Evolutionary conservation across 768 basidiomycete genomes (phyloP), one percentile per base, ranked within the genome.

Genomic region (Mycena latifolia): DNA sequence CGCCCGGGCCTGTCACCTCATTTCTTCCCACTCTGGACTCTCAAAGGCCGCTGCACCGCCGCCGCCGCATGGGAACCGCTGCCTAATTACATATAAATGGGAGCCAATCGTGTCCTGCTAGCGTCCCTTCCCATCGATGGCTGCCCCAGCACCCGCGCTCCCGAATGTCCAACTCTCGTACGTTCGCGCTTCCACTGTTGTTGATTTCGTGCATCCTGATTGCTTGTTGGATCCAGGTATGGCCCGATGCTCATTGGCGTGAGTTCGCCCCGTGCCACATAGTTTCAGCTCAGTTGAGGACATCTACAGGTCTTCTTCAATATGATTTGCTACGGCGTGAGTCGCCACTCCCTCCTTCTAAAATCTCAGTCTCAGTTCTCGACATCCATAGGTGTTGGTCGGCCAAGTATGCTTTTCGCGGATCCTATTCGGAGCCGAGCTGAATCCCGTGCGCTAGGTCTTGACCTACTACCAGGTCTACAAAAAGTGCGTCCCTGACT

Each of bases 391-490:
- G 81, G 75, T 81, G 20, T 61, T 81, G 47, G 64, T 81, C 15
- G 73, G 77, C 8, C 81, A 81, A 74, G 79, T 82, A 35, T 22
- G 73, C 9, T 9, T 6, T 35, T 27, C 6, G 7, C 14, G 24
- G 15, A 37, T 45, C 17, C 53, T 24, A 51, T 39, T 35, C 43
- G 55, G 50, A 37, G 24, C 31, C 55, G 55, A 52, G 22, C 28
- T 62, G n/a, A 41, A 52, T 17, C 33, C 6, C 28, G 27, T 22
- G 41, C 41, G 28, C 41, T 29, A 73, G 70, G 65, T 66, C 31
- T 25, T 73, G 39, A 64, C 73, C 3, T 84, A 85, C 67, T 82
- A 79, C 62, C 63, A 79, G 70, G 82, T 84, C 17, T 39, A 77
- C 67, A 37, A 43, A 28, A 45, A 18, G 39, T 47, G 5, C 25